A percentile compares a stretch with the other conserved stretches of the same genome.
Evolutionary conservation across 768 basidiomycete genomes (phyloP).

Genomic region (Tremella mesenterica): DNA sequence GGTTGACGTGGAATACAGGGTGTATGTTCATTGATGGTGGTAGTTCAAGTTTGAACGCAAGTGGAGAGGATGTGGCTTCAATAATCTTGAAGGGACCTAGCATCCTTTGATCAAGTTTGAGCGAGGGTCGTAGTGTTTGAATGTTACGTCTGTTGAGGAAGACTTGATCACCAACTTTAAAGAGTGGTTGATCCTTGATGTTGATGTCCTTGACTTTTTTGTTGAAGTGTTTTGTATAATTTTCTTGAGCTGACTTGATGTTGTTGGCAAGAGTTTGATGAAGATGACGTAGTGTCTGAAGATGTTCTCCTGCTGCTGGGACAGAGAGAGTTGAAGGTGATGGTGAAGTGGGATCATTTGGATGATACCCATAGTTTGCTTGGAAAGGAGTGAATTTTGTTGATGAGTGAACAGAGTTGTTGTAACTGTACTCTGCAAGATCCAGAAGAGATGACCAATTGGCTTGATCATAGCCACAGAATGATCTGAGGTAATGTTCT

Average conservation of each 20-base stretch:
- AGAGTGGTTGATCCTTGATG: conserved; percentile 9
- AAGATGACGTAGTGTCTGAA: neutral
- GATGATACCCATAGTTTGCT: conserved; percentile 1
- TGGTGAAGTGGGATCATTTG: conserved; percentile 34
- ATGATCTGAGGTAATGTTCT: conserved; percentile 31
- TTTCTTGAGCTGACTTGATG: neutral
- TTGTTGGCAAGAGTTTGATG: neutral
- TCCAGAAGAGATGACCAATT: neutral
- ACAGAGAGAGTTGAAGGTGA: conserved; percentile 48
- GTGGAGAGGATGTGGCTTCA: conserved; percentile 5
- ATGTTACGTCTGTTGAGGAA: conserved; percentile 16
- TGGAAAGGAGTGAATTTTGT: neutral
- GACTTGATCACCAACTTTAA: conserved; percentile 17
- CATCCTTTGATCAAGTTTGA: conserved; percentile 24
- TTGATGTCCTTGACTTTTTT: neutral
- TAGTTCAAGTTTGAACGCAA: conserved; percentile 4
- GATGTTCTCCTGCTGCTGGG: neutral
- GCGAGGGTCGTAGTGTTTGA: conserved; percentile 15
- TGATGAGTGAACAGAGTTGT: conserved; percentile 2
- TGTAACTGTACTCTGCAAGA: neutral
- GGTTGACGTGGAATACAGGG: conserved; percentile 1
- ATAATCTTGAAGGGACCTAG: conserved; percentile 21
- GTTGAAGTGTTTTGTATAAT: neutral
- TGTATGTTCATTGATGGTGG: conserved; percentile 1
- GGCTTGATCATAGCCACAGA: neutral